Evolutionary conservation across 78 protist genomes (phyloP).

Genomic region (Planoprotostelium fungivorum): DNA sequence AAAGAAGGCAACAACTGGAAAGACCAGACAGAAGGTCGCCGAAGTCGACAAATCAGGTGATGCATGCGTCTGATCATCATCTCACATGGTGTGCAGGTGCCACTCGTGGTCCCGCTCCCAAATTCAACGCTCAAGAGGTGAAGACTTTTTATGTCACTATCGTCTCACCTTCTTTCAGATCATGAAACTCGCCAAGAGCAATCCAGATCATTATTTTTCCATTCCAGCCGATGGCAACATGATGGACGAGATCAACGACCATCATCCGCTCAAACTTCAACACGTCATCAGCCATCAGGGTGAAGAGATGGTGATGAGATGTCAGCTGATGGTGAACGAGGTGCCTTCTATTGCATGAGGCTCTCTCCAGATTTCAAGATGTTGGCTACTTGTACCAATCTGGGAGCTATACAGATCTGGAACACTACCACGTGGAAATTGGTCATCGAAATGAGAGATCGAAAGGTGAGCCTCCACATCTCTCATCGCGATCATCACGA

Average conservation of each 20-base stretch:
- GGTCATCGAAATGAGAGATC: not conserved
- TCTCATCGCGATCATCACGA: too few relatives aligned
- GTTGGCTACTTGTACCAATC: not conserved
- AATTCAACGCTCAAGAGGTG: too few relatives aligned
- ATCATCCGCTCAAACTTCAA: not conserved
- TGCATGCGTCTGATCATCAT: not conserved
- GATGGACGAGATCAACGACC: not conserved
- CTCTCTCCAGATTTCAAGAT: not conserved
- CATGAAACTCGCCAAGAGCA: not conserved
- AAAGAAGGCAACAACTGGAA: too few relatives aligned
- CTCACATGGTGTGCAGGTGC: too few relatives aligned
- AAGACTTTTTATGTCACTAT: not conserved
- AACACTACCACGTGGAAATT: not conserved
- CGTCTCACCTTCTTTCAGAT: not conserved
- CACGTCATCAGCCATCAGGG: not conserved
- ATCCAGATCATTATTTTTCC: not conserved
- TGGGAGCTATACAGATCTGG: not conserved
- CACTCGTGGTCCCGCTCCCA: too few relatives aligned
- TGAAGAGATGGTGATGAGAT: not conserved
- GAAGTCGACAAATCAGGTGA: not conserved
- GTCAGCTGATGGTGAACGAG: not conserved
- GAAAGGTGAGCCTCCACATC: not conserved
- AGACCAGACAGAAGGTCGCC: too few relatives aligned
- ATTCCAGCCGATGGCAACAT: not conserved
- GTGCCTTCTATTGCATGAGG: not conserved